Conservation (phyloP, 2,329 filamentous ascomycete species). For the Microcyclospora pomicola region DNA sequence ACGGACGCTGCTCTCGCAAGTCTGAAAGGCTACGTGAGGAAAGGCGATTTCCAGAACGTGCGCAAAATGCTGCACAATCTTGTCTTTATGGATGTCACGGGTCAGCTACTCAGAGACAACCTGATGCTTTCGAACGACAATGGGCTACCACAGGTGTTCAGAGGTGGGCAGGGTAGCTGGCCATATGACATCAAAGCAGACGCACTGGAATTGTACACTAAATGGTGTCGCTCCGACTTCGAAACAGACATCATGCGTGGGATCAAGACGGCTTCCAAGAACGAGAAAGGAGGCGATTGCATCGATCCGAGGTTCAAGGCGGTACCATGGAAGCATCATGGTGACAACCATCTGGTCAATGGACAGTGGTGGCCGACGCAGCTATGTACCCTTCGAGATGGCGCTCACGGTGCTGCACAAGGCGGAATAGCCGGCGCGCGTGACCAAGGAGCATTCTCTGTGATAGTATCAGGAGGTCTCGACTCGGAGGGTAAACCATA, state of each 20-base stretch:
- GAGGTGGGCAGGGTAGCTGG: conserved; percentile 15
- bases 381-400: conserved; percentile 36
- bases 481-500: conserved; percentile 22
- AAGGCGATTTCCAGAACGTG: conserved; percentile 18
- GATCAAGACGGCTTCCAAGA: conserved; percentile 16
- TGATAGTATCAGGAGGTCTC: conserved; percentile 37
- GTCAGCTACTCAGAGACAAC: conserved; percentile 20
- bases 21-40: too few relatives aligned
- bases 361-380: conserved; percentile 44
- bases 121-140: conserved; percentile 23
- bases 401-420: conserved; percentile 38
- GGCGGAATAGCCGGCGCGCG: conserved; percentile 39
- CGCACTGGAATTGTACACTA: conserved; percentile 31
- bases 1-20: too few relatives aligned
- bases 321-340: too few relatives aligned
- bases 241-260: conserved; percentile 34
- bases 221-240: conserved; percentile 31
- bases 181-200: conserved; percentile 37
- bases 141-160: conserved; percentile 31
- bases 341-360: conserved; percentile 9
- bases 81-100: conserved; percentile 23
- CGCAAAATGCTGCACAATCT: conserved; percentile 26
- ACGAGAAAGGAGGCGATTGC: conserved; percentile 6
- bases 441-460: conserved; percentile 37
- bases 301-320: conserved; percentile 13